Percentiles rank a stretch among this genome's conserved stretches.
Evolutionary conservation across 805 yeast species (phyloP).

Genomic region (Candida incommunis): DNA sequence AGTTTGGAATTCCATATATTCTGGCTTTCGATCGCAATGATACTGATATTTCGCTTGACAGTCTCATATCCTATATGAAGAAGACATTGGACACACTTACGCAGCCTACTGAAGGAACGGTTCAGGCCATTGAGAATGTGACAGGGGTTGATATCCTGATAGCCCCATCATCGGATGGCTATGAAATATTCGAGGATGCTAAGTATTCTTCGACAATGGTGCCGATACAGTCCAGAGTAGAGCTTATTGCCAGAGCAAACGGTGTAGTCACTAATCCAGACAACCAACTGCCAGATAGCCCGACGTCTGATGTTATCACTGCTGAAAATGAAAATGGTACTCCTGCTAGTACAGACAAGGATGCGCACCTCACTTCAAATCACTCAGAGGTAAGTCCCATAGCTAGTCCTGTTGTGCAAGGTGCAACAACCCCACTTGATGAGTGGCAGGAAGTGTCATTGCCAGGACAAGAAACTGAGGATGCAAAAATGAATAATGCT

Average conservation of each 20-base stretch:
- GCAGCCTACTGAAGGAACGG: background rate
- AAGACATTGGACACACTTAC: background rate
- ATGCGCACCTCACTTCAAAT: background rate
- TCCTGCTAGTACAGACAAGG: background rate
- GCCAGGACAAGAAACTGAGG: slow-evolving; percentile 20
- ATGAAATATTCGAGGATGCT: background rate
- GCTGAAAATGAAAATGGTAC: background rate
- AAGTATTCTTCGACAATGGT: background rate
- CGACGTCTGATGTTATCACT: background rate
- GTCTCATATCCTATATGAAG: background rate
- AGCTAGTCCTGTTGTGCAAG: background rate
- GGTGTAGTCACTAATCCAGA: background rate
- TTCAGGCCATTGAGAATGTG: background rate
- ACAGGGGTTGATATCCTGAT: background rate
- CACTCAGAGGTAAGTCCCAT: background rate
- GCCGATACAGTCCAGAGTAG: background rate
- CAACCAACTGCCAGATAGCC: background rate
- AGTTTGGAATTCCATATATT: background rate
- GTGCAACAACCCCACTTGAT: background rate
- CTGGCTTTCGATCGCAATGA: background rate
- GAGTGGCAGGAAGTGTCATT: background rate
- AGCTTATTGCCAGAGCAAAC: background rate
- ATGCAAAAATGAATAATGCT: background rate
- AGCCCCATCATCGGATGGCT: background rate
- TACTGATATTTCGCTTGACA: background rate